A percentile compares a stretch with the other conserved stretches of the same genome.
Conservation (phyloP, 805 yeast species). For the Vanderwaltozyma polyspora region DNA sequence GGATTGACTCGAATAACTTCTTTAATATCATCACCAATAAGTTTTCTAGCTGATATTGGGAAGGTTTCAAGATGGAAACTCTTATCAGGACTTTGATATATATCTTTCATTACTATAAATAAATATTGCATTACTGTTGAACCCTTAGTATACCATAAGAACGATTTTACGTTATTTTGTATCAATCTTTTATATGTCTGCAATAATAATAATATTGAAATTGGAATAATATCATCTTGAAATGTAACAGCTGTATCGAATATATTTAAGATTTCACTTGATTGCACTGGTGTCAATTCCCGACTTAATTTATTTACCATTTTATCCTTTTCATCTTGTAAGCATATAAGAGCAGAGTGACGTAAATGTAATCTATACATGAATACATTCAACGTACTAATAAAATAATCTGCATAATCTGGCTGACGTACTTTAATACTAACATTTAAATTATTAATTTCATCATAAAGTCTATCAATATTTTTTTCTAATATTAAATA, state of each 20-base stretch:
- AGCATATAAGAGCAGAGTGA: slow-evolving; percentile 11
- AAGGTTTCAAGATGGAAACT: slow-evolving; percentile 4
- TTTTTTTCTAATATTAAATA: slow-evolving; percentile 1
- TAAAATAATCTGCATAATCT: slow-evolving; percentile 10
- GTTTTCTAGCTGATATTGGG: slow-evolving; percentile 4
- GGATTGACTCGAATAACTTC: slow-evolving; percentile 11
- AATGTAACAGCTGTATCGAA: slow-evolving; percentile 8
- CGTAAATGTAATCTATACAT: slow-evolving; percentile 19
- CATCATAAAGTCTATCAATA: slow-evolving; percentile 5
- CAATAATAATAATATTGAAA: slow-evolving; percentile 14
- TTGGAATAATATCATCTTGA: slow-evolving; percentile 12
- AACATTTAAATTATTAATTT: slow-evolving; percentile 2
- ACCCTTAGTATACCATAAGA: slow-evolving; percentile 21
- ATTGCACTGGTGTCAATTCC: slow-evolving; percentile 1
- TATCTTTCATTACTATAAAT: slow-evolving; percentile 18
- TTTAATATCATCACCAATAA: slow-evolving; percentile 10
- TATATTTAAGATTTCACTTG: not conserved
- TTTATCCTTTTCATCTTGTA: slow-evolving; percentile 8
- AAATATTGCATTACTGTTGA: slow-evolving; percentile 26
- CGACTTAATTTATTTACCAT: slow-evolving; percentile 6
- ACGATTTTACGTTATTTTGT: slow-evolving; percentile 10
- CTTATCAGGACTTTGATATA: slow-evolving; percentile 13
- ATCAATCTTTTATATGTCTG: slow-evolving; percentile 18
- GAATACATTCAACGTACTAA: slow-evolving; percentile 17
- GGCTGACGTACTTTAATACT: slow-evolving; percentile 1